Evolutionary conservation across 2,329 filamentous ascomycete genomes (phyloP).

Genomic region (Xylariaceae sp.): DNA sequence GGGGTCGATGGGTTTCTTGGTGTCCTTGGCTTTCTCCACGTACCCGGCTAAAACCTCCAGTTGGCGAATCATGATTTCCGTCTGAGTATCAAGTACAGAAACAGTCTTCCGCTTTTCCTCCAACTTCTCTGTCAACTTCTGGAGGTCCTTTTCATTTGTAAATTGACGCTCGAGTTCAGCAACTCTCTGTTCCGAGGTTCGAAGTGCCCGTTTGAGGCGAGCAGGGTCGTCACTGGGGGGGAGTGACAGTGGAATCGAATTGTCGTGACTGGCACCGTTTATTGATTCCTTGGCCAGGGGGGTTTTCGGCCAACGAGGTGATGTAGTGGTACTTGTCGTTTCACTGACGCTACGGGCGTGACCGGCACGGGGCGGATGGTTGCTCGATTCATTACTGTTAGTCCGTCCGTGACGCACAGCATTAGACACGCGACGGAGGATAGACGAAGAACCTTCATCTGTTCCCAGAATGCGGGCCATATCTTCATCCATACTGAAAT

Average conservation of each 20-base stretch:
- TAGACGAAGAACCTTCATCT: conserved; percentile 72
- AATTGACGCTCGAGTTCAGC: conserved; percentile 83
- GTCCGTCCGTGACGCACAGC: conserved; percentile 90
- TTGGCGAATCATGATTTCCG: conserved; percentile 91
- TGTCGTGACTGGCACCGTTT: conserved; percentile 49
- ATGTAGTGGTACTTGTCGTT: conserved; percentile 59
- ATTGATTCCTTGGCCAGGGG: conserved; percentile 54
- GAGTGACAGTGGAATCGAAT: conserved; percentile 68
- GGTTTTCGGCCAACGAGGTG: conserved; percentile 67
- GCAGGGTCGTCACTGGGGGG: conserved; percentile 60
- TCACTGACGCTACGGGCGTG: conserved; percentile 63
- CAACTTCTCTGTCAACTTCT: conserved; percentile 80
- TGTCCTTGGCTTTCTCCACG: conserved; percentile 80
- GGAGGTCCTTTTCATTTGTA: conserved; percentile 58
- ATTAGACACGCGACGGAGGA: conserved; percentile 86
- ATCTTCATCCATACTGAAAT: conserved; percentile 94
- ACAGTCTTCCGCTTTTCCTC: conserved; percentile 94
- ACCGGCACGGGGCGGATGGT: conserved; percentile 37
- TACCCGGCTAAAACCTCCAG: conserved; percentile 86
- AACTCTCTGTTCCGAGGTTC: conserved; percentile 77
- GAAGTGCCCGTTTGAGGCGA: conserved; percentile 69
- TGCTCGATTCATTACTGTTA: conserved; percentile 65
- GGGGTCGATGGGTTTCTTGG: conserved; percentile 73
- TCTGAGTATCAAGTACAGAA: conserved; percentile 87
- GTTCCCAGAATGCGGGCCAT: conserved; percentile 82